A percentile compares a stretch with the other conserved stretches of the same genome.
Evolutionary conservation across 2,329 filamentous ascomycete genomes (phyloP).

Genomic region (Fusarium palustre): DNA sequence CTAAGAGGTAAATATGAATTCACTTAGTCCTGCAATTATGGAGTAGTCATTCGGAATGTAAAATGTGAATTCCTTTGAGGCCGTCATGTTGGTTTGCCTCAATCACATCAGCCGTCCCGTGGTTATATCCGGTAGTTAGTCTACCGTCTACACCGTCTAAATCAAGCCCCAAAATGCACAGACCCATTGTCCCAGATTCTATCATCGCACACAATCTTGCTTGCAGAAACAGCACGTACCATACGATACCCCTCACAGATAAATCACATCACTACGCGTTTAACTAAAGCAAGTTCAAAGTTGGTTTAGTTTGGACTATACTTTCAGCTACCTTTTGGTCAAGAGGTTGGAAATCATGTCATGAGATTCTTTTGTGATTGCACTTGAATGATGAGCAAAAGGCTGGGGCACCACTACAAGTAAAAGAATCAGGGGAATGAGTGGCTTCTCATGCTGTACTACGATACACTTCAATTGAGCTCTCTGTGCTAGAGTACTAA

Average conservation of each 20-base stretch:
- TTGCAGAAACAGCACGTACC: constrained; percentile 35
- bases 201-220: constrained; percentile 24
- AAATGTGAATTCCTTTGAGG: neutral
- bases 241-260: constrained; percentile 19
- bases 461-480: neutral
- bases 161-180: constrained; percentile 25
- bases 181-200: constrained; percentile 27
- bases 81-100: constrained; percentile 8
- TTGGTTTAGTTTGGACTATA: constrained; percentile 27
- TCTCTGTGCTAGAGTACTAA: neutral
- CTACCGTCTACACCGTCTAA: constrained; percentile 20
- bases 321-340: constrained; percentile 2
- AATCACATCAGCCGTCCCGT: constrained; percentile 19
- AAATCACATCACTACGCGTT: constrained; percentile 43
- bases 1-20: neutral
- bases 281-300: neutral
- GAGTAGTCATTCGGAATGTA: neutral
- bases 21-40: too few relatives aligned
- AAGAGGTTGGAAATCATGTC: constrained; percentile 20
- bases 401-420: constrained; percentile 12
- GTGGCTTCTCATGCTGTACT: constrained; percentile 25
- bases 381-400: constrained; percentile 7
- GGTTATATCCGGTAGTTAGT: neutral
- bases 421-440: neutral
- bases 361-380: neutral